Evolutionary conservation across 305 asterid species (phyloP), one percentile per base, ranked within the genome.

Genomic region (Fraxinus platypoda): DNA sequence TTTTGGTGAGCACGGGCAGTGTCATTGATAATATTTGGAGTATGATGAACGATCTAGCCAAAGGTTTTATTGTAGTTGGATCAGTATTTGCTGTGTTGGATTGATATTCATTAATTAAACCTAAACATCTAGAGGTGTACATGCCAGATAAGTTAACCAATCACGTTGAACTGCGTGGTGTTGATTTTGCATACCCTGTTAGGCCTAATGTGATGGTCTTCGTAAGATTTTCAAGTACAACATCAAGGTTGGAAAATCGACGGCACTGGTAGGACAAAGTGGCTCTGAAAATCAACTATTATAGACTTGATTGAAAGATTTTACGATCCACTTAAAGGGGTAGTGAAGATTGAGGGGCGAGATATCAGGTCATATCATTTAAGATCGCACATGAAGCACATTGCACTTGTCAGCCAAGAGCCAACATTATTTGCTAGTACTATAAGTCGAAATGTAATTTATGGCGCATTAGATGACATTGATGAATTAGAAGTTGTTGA

Each of bases 341-440:
- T 26, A 3, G 93, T 94, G 84, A 89, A 84, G 78, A 91, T 95
- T n/a, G 98, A 94, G 2, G 95, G 96, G 2, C 91, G 89, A 19
- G 97, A 95, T 68, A 68, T 95, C 43, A 91, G 83, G 75, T 80
- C 94, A 0, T 94, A 93, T 76, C 88, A 94, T 35, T 43, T 94
- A 75, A 85, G 96, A 68, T 86, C 91, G 0, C 25, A 93, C 74
- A 87, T 98, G 82, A 91, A 90, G 82, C 93, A 92, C 86, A 87
- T 94, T 15, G 97, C 97, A 2, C 91, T 95, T 0, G 99, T 95
- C 2, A 93, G 98, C 59, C 97, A 95, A 77, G 99, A 95, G 85
- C 99, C 99, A 0, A 86, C 95, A 0, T 71, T 95, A 30, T 93
- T 94, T 64, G 93, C 94, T 0, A 98, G 97, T 11, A 93, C 93